A percentile compares a stretch with the other conserved stretches of the same genome.
Evolutionary conservation across 768 basidiomycete genomes (phyloP).

Genomic region (Candolleomyces eurysporus): DNA sequence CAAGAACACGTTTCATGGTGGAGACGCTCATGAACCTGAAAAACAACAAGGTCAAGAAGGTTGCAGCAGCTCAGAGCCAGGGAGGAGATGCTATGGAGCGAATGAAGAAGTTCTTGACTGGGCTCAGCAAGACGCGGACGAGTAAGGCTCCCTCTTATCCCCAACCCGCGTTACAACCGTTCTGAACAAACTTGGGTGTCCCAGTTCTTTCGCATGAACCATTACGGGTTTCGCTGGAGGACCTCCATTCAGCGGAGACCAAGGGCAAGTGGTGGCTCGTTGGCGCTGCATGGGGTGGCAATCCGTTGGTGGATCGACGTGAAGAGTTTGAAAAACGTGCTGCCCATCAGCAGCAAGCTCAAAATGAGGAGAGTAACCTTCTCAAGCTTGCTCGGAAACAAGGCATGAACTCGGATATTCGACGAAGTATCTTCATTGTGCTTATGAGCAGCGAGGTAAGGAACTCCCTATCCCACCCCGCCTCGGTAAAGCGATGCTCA

Average conservation of each 20-base stretch:
- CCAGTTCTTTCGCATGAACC: constrained; percentile 83
- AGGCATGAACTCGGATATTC: constrained; percentile 98
- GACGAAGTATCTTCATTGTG: constrained; percentile 87
- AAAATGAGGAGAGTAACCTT: constrained; percentile 41
- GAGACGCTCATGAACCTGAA: constrained; percentile 91
- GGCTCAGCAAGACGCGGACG: constrained; percentile 74
- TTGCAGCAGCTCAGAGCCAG: constrained; percentile 58
- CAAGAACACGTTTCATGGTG: constrained; percentile 92
- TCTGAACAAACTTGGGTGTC: neutral
- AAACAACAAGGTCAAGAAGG: constrained; percentile 78
- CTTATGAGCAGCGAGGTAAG: constrained; percentile 94
- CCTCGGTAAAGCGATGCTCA: too few relatives aligned
- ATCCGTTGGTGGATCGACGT: constrained; percentile 80
- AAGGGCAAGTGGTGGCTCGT: constrained; percentile 99
- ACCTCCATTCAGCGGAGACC: constrained; percentile 78
- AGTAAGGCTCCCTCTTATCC: constrained; percentile 37
- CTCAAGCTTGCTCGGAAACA: constrained; percentile 86
- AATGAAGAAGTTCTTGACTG: constrained; percentile 84
- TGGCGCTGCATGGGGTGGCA: constrained; percentile 93
- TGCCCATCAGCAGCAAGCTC: constrained; percentile 16
- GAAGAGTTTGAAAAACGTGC: constrained; percentile 28
- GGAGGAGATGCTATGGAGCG: constrained; percentile 75
- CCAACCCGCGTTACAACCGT: neutral
- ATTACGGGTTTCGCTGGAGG: constrained; percentile 79
- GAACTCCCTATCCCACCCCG: too few relatives aligned